A percentile compares a stretch with the other conserved stretches of the same genome.
Evolutionary conservation across 2,329 filamentous ascomycete species (phyloP).

Genomic region (Fusarium oxysporum): DNA sequence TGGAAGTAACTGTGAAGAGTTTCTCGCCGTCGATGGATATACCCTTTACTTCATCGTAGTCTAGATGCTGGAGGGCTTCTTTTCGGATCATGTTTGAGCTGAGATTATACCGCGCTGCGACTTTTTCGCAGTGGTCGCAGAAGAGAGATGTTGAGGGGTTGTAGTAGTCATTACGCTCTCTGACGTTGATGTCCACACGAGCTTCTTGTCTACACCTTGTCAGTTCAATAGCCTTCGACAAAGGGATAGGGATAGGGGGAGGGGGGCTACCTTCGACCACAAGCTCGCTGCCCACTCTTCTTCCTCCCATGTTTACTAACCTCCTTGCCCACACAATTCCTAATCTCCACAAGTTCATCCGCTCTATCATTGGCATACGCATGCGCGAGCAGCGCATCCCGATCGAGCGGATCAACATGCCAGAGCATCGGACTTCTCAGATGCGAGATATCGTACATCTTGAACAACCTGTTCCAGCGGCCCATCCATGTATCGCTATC

Average conservation of each 20-base stretch:
- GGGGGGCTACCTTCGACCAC: constrained; percentile 57
- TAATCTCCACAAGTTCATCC: constrained; percentile 75
- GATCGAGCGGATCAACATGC: constrained; percentile 80
- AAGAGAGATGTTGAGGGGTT: constrained; percentile 73
- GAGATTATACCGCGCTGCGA: constrained; percentile 66
- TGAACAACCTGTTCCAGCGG: constrained; percentile 77
- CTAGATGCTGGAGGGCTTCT: constrained; percentile 70
- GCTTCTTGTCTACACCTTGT: constrained; percentile 52
- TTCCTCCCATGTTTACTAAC: constrained; percentile 84
- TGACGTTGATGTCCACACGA: constrained; percentile 69
- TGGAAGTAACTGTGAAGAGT: constrained; percentile 73
- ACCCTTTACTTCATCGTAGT: constrained; percentile 63
- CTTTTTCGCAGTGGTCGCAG: constrained; percentile 68
- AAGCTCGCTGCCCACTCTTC: constrained; percentile 55
- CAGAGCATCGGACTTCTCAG: constrained; percentile 86
- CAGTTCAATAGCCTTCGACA: not conserved
- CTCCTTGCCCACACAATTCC: constrained; percentile 81
- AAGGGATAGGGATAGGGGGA: accelerated
- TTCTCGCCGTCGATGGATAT: constrained; percentile 60
- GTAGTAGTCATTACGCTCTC: constrained; percentile 77
- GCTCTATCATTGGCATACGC: constrained; percentile 71
- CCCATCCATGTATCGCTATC: constrained; percentile 74
- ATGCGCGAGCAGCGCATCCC: constrained; percentile 78
- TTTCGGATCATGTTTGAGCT: constrained; percentile 66
- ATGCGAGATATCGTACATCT: constrained; percentile 75